A percentile compares a stretch with the other conserved stretches of the same genome.
Conservation (phyloP, 768 basidiomycete genomes). For the Mycena vulgaris region DNA sequence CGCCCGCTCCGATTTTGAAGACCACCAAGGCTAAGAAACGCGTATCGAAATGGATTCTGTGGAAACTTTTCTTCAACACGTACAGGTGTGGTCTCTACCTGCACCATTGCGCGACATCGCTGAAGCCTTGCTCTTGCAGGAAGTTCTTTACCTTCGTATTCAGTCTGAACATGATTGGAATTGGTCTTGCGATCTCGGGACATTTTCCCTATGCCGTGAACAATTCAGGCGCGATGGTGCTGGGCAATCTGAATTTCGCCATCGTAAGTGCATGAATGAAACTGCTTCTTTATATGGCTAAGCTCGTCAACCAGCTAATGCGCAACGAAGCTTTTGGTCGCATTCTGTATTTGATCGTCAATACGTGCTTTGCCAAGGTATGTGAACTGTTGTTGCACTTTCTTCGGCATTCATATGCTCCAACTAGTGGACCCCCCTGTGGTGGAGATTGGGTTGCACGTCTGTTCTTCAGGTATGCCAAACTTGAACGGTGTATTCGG, state of each 20-base stretch:
- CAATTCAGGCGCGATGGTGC: conserved; percentile 76
- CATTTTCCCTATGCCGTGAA: conserved; percentile 75
- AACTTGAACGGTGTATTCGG: not conserved
- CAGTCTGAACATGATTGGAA: conserved; percentile 72
- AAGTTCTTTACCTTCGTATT: conserved; percentile 80
- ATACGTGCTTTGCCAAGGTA: conserved; percentile 81
- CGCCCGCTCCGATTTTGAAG: conserved; percentile 54
- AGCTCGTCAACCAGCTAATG: conserved; percentile 52
- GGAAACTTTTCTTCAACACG: conserved; percentile 79
- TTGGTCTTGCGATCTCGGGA: conserved; percentile 74
- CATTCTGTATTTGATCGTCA: conserved; percentile 74
- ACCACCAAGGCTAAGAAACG: conserved; percentile 67
- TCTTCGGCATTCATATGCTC: conserved; percentile 27
- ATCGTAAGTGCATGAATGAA: conserved; percentile 55
- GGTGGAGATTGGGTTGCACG: conserved; percentile 80
- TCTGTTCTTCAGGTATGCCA: conserved; percentile 74
- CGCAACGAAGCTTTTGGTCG: conserved; percentile 86
- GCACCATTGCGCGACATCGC: not conserved
- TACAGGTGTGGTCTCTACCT: conserved; percentile 63
- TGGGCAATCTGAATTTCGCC: conserved; percentile 80
- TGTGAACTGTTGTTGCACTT: conserved; percentile 20
- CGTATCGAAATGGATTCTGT: conserved; percentile 71
- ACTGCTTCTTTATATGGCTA: not conserved
- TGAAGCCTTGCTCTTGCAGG: conserved; percentile 49
- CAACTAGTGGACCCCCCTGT: conserved; percentile 80